Conservation (phyloP, 2,329 filamentous ascomycete genomes). For the Alternaria hordeiaustralica region DNA sequence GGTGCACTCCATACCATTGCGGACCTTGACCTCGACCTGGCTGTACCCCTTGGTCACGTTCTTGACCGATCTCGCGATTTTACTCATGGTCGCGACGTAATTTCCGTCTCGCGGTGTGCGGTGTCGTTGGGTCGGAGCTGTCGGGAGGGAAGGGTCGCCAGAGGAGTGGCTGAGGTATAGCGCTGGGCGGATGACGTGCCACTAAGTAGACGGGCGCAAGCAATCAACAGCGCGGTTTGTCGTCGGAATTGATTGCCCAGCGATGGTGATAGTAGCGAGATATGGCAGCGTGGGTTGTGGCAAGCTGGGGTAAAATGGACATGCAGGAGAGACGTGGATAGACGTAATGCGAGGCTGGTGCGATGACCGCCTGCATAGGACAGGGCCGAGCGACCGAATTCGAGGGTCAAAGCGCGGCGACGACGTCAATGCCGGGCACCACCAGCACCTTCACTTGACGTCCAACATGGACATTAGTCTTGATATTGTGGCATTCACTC, state of each 20-base stretch:
- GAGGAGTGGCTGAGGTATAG: slow-evolving; percentile 15
- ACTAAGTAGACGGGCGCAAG: slow-evolving; percentile 8
- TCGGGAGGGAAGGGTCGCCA: slow-evolving; percentile 9
- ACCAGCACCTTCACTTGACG: background rate
- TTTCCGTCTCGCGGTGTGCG: background rate
- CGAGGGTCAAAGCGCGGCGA: slow-evolving; percentile 15
- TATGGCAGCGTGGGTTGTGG: slow-evolving; percentile 11
- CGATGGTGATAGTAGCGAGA: background rate
- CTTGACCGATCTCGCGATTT: slow-evolving; percentile 95
- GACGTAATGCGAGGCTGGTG: slow-evolving; percentile 18
- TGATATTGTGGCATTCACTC: background rate
- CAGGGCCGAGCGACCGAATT: slow-evolving; percentile 15
- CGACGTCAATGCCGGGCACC: slow-evolving; percentile 10
- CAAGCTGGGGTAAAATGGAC: slow-evolving; percentile 13
- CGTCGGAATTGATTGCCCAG: background rate
- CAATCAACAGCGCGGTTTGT: slow-evolving; percentile 6
- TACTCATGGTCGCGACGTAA: slow-evolving; percentile 73
- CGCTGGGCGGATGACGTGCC: slow-evolving; percentile 17
- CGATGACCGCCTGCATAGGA: slow-evolving; percentile 11
- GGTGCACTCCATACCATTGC: slow-evolving; percentile 35
- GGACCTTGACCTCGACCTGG: slow-evolving; percentile 92
- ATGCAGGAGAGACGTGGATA: slow-evolving; percentile 14
- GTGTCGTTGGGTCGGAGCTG: slow-evolving; percentile 7
- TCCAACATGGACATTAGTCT: background rate
- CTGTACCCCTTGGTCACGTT: slow-evolving; percentile 99